Evolutionary conservation across 306 rosid genomes (phyloP).

Genomic region (Spatholobus suberectus): DNA sequence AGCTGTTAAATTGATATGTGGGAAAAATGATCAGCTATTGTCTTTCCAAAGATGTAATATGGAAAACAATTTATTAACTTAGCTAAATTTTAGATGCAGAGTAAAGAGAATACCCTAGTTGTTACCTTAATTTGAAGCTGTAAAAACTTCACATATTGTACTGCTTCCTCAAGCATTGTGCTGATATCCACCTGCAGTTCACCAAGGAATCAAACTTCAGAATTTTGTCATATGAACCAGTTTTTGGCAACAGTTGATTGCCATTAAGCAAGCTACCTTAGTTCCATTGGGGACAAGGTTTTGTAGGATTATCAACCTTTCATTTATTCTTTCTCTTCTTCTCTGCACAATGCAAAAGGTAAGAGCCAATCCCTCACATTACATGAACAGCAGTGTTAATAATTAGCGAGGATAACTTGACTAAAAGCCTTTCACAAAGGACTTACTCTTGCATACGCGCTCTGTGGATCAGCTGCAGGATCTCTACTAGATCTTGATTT

Average conservation of each 20-base stretch:
- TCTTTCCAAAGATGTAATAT: neutral
- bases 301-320: slow-evolving; percentile 81
- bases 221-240: neutral
- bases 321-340: slow-evolving; percentile 96
- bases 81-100: neutral
- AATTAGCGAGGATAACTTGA: neutral
- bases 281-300: slow-evolving; percentile 90
- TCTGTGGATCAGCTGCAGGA: slow-evolving; percentile 79
- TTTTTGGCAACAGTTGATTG: neutral
- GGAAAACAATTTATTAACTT: neutral
- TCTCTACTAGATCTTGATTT: slow-evolving; percentile 64
- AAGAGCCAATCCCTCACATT: slow-evolving; percentile 12
- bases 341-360: slow-evolving; percentile 56
- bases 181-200: slow-evolving; percentile 85
- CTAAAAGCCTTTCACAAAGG: neutral
- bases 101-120: slow-evolving; percentile 3
- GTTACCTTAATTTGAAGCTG: slow-evolving; percentile 91
- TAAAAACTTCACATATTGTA: slow-evolving; percentile 81
- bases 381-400: neutral
- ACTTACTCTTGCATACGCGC: slow-evolving; percentile 84
- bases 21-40: neutral
- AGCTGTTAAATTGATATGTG: slow-evolving; percentile 54
- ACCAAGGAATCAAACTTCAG: slow-evolving; percentile 20
- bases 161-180: slow-evolving; percentile 99
- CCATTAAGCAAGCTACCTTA: slow-evolving; percentile 57